Base-by-base conservation (phyloP, 1,139 yeast genomes). In the Yamadazyma epiphylla region DNA sequence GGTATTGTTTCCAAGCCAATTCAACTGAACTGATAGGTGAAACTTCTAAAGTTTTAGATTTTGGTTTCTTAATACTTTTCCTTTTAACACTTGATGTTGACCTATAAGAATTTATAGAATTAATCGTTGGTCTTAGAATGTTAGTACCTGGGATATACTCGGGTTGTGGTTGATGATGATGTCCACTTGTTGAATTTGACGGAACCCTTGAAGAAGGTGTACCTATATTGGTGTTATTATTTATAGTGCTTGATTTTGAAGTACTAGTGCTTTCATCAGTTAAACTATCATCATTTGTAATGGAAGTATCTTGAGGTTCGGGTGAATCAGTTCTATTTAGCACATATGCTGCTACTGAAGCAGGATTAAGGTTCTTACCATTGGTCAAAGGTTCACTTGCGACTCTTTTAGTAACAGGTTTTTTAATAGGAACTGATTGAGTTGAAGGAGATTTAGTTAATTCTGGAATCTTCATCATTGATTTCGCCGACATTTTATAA, bases 11-110 rank as follows among this genome's bases (percentile, higher is more conserved):
- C 87, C 91, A 87, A 19, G 84, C 82, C 15, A 74, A 58, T 46
- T 87, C 95, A 3, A 80, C 49, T 12, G 75, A 62, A 0, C 79
- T 65, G 49, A 75, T 55, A 2, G 85, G 78, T 1, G 79, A 66
- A 2, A 74, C 65, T n/a, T 72, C 74, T 48, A 65, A 33, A 0
- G 58, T 46, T 25, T 51, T 53, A 2, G 63, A 49, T 31, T 55
- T 55, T 16, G 45, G 47, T 32, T 49, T 57, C 6, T 35, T 17
- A 16, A 29, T 9, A 11, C 28, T 34, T 24, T 35, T 45, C 39
- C 39, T 43, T 38, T 31, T 42, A 36, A 32, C 26, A 13, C 33
- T 35, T 15, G 37, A 39, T 4, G 57, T 43, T 7, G 58, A 40
- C 15, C 58, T 37, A 37, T 49, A 53, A 9, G 67, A 52, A 17